Evolutionary conservation across 257 asterid genomes (phyloP), one percentile per base, ranked within the genome.

Genomic region (Cynanchum wilfordii): DNA sequence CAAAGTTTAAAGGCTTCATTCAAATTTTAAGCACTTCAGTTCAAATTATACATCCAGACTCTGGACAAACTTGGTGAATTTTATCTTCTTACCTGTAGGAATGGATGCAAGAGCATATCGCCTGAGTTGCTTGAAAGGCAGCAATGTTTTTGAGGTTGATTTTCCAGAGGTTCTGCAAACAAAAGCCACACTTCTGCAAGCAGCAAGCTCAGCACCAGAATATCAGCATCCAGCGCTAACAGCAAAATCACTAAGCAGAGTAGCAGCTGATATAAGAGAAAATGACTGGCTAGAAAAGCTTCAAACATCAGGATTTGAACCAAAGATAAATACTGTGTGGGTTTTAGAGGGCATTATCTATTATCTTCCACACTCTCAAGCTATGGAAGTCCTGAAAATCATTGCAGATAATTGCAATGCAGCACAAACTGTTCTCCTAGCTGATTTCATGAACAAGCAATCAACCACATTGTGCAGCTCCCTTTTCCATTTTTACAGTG

Each of bases 401-500:
- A 91, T 93, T 16, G 96, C 96, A 19, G 89, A 86, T 12, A 88
- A 84, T 74, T 82, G 98, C 87, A 79, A 72, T 59, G 67, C 74
- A 9, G 82, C 96, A 58, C 85, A 79, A 56, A 93, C 96, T 29
- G 96, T 93, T 79, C 92, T 93, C 74, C 77, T 93, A 64, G 97
- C 96, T 10, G 97, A 93, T 83, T 93, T 93, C 85, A 91, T 89
- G 97, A 93, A 93, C 87, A 87, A 91, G 82, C 98, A 93, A 79
- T 96, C 98, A 71, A 91, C 98, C 27, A 68, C 87, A 27, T 69
- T 88, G 73, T 87, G 96, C 83, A 83, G 87, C 85, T 87, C 97
- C 75, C 80, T 86, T 75, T 93, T 83, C 81, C 92, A 75, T 75
- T 91, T 91, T 91, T 86, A 89, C 66, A 84, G 98, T 60, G 98